A percentile compares a stretch with the other conserved stretches of the same genome.
Evolutionary conservation across 73 alveolate species (phyloP).

Genomic region (Tetrahymena thermophila): DNA sequence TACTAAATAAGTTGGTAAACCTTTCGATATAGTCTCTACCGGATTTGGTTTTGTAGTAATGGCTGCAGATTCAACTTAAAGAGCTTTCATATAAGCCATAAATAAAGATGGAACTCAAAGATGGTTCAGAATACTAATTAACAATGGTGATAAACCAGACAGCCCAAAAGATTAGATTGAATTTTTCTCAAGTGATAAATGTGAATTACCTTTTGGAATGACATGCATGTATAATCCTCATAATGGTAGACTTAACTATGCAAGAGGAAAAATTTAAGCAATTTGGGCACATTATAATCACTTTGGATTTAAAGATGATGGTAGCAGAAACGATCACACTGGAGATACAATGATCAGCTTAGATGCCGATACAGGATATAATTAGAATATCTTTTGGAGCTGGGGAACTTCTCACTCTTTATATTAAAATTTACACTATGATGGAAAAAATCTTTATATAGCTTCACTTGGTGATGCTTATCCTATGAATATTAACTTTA

Average conservation of each 20-base stretch:
- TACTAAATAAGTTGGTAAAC: neutral
- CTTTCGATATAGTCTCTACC: neutral
- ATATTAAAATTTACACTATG: neutral
- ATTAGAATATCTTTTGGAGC: neutral
- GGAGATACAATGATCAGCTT: neutral
- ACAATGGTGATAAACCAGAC: neutral
- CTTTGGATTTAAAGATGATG: neutral
- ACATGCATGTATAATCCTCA: neutral
- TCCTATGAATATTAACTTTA: neutral
- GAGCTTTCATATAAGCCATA: neutral
- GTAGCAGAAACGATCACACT: neutral
- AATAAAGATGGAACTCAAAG: neutral
- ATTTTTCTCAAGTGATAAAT: neutral
- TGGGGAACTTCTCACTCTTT: neutral
- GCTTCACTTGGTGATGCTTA: neutral
- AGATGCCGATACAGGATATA: neutral
- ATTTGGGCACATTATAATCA: neutral
- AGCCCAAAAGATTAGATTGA: neutral
- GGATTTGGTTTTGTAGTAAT: neutral
- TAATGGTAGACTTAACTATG: neutral
- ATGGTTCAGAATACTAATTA: neutral
- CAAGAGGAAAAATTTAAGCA: neutral
- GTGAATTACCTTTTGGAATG: neutral
- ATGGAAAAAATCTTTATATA: neutral
- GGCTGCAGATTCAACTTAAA: neutral